Evolutionary conservation across 805 yeast species (phyloP), one percentile per base, ranked within the genome.

Genomic region (Kazachstania taianensis): DNA sequence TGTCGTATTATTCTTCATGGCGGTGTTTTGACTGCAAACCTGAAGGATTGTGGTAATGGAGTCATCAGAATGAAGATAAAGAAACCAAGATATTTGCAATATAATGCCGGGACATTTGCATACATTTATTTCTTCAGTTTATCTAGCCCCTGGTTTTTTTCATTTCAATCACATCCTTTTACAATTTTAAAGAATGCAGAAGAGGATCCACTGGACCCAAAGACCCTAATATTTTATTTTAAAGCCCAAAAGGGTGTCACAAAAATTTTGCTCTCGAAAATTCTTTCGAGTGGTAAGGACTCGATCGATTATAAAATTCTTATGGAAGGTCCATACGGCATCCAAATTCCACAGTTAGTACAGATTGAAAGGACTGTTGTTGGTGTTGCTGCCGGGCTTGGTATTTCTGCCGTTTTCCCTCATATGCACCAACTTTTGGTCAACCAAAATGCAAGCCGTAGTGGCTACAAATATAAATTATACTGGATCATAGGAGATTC

Each of bases 101-200:
- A 68, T 15, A 57, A 49, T 38, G 78, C 85, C 2, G 81, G 83
- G 20, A 62, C 70, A 12, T 73, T 61, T 51, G 73, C 68, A 1
- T 80, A 64, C 47, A 56, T 82, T 25, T 69, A 77, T 57, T 75
- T 80, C 52, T 42, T 77, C 39, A 60, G 70, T 30, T 64, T 69
- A 14, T 50, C 58, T 3, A 57, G 66, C 26, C 74, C 78, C 53
- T 78, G 78, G 76, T 49, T 48, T 37, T 50, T 48, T 23, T 41
- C 48, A 12, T 51, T 52, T 39, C 84, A 80, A 52, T 72, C 80
- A 4, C 86, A 81, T 53, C 89, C 89, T 4, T 80, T 82, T 57
- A 77, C 87, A 1, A 55, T 72, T 5, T 59, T 72, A 33, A 58
- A 70, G 4, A 54, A 53, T 5, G 53, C 58, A 2, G 55, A 61